Percentiles rank a stretch among this genome's conserved stretches.
Evolutionary conservation across 495 filamentous ascomycete species (phyloP).

Genomic region (Ramalina peruviana): DNA sequence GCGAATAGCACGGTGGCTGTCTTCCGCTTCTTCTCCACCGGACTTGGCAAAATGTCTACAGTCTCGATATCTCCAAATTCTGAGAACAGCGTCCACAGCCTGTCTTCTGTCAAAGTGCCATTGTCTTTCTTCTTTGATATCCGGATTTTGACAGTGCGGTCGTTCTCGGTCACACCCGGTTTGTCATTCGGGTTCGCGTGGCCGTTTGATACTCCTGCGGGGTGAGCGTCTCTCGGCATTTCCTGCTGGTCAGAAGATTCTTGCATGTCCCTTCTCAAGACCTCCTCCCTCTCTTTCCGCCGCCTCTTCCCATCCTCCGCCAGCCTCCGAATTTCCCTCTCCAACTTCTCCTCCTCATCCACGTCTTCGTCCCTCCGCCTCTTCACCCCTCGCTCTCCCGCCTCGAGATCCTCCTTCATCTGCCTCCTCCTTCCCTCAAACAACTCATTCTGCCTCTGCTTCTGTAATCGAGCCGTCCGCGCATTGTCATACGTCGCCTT

Average conservation of each 20-base stretch:
- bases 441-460: constrained; percentile 47
- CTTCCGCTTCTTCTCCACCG: constrained; percentile 41
- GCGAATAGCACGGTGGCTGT: constrained; percentile 40
- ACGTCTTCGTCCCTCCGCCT: constrained; percentile 30
- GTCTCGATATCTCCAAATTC: constrained; percentile 44
- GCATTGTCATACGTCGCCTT: constrained; percentile 58
- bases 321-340: constrained; percentile 45
- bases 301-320: constrained; percentile 48
- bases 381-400: constrained; percentile 36
- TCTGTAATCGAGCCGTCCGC: constrained; percentile 45
- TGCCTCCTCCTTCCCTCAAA: constrained; percentile 51
- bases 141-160: constrained; percentile 45
- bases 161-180: constrained; percentile 34
- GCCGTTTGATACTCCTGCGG: neutral
- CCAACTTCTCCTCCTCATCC: constrained; percentile 42
- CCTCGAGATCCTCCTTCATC: constrained; percentile 67
- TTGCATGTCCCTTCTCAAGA: constrained; percentile 26
- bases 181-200: neutral
- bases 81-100: constrained; percentile 31
- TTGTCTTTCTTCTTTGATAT: constrained; percentile 38
- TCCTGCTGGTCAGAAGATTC: constrained; percentile 26
- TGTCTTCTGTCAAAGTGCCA: constrained; percentile 29
- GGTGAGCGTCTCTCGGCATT: constrained; percentile 7
- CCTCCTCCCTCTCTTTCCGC: constrained; percentile 36
- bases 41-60: constrained; percentile 39